Evolutionary conservation across 192 early-diverging fungal species (phyloP).

Genomic region (Coemansia sp.): DNA sequence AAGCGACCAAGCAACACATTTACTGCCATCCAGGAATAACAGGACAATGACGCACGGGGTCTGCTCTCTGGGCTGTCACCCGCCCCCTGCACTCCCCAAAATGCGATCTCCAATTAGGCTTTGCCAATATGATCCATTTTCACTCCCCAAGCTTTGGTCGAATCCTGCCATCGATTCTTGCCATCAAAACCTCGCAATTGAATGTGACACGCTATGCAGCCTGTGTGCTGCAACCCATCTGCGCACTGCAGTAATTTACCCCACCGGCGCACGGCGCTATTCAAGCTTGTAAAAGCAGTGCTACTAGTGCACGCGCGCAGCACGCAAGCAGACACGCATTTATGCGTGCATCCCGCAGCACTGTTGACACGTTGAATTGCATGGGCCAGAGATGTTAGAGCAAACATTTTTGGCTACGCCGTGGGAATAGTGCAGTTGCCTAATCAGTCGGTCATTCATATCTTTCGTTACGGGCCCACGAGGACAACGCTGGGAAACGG

Average conservation of each 20-base stretch:
- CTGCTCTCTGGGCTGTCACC: background rate
- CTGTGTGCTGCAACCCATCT: slow-evolving; percentile 6
- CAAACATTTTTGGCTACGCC: too few relatives aligned
- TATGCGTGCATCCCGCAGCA: background rate
- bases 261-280: slow-evolving; percentile 4
- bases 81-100: slow-evolving; percentile 3
- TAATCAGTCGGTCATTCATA: background rate
- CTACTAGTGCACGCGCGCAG: slow-evolving; percentile 1
- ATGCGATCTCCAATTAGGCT: slow-evolving; percentile 7
- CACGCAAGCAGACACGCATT: background rate
- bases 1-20: background rate
- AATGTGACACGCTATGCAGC: slow-evolving; percentile 3
- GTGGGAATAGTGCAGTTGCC: background rate
- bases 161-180: background rate
- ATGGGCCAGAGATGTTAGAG: background rate
- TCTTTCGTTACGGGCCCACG: background rate
- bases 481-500: background rate
- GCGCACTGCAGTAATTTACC: slow-evolving; percentile 20
- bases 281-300: slow-evolving; percentile 3
- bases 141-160: background rate
- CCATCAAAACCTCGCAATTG: slow-evolving; percentile 4
- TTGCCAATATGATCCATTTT: background rate
- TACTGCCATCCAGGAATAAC: background rate
- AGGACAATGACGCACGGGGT: background rate
- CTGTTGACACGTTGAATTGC: background rate